Percentiles rank a stretch among this genome's conserved stretches.
Conservation (phyloP, 345 rosid species). For the Dipteronia sinensis region DNA sequence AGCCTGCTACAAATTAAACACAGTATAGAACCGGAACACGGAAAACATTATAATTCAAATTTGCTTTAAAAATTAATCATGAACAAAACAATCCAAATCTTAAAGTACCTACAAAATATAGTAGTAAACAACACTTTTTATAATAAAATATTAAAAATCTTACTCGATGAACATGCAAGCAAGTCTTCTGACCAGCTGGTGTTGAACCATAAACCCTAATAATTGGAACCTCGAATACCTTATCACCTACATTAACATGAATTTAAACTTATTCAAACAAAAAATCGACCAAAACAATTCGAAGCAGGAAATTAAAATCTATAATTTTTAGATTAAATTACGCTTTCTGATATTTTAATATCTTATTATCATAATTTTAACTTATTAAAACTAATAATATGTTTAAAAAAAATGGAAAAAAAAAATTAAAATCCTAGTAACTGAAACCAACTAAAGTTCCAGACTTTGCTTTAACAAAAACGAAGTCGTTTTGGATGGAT, state of each 20-base stretch:
- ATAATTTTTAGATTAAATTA: neutral
- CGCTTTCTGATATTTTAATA: neutral
- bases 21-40: too few relatives aligned
- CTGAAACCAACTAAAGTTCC: neutral
- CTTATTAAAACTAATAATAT: neutral
- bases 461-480: neutral
- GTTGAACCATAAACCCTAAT: constrained; percentile 89
- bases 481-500: neutral
- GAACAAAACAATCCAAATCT: neutral
- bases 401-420: neutral
- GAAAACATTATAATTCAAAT: too few relatives aligned
- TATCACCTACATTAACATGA: constrained; percentile 55
- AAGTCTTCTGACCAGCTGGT: constrained; percentile 91
- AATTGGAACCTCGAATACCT: constrained; percentile 82
- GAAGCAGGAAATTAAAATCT: neutral
- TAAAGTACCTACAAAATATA: neutral
- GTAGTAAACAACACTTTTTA: neutral
- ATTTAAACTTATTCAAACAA: neutral
- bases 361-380: neutral
- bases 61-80: neutral
- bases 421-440: neutral
- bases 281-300: neutral
- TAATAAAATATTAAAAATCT: constrained; percentile 18
- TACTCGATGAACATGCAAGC: constrained; percentile 90
- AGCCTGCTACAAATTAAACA: too few relatives aligned